These are phyloP conservation scores for Neopestalotiopsis sp. DNA, from an alignment of 2,329 filamentous ascomycete genomes.

Conservation along the genomic window DNA sequence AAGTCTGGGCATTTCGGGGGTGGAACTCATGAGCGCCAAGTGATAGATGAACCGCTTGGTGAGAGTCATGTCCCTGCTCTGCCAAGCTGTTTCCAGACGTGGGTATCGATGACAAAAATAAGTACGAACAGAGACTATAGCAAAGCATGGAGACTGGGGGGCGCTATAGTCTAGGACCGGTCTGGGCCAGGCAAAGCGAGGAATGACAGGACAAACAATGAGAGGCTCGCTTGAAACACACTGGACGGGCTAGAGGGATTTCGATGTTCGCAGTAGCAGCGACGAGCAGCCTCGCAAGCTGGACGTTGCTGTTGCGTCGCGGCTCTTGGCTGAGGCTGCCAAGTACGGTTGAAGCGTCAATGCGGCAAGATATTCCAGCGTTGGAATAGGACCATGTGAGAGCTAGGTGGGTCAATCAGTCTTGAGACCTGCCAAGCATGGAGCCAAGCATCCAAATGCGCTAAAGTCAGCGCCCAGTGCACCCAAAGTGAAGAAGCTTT, in stretches of 20 bases:
- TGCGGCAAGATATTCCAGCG: slow-evolving; percentile 28
- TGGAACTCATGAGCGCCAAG: slow-evolving; percentile 17
- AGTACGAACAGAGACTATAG: background rate
- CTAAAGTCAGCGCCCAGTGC: slow-evolving; percentile 13
- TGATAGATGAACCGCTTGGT: slow-evolving; percentile 17
- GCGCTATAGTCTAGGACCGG: background rate
- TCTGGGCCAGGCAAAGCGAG: background rate
- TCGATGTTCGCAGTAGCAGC: slow-evolving; percentile 25
- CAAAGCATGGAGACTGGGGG: slow-evolving; percentile 6
- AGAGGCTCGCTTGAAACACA: slow-evolving; percentile 27
- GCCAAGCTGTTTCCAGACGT: slow-evolving; percentile 34
- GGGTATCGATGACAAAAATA: slow-evolving; percentile 32
- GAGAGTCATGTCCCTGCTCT: slow-evolving; percentile 20
- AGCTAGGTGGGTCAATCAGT: slow-evolving; percentile 36
- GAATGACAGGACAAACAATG: slow-evolving; percentile 16
- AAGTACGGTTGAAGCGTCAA: slow-evolving; percentile 36
- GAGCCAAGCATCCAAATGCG: slow-evolving; percentile 9
- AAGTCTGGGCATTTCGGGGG: slow-evolving; percentile 1
- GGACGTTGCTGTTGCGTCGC: slow-evolving; percentile 27
- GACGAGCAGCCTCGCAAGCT: slow-evolving; percentile 20
- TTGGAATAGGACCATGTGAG: slow-evolving; percentile 27
- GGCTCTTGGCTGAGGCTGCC: slow-evolving; percentile 38
- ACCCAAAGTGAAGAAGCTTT: slow-evolving; percentile 19
- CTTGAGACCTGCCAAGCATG: slow-evolving; percentile 20
- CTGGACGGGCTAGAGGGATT: slow-evolving; percentile 22